Percentiles rank a stretch among this genome's conserved stretches.
Evolutionary conservation across 2,329 filamentous ascomycete species (phyloP).

Genomic region (Neonectria punicea): DNA sequence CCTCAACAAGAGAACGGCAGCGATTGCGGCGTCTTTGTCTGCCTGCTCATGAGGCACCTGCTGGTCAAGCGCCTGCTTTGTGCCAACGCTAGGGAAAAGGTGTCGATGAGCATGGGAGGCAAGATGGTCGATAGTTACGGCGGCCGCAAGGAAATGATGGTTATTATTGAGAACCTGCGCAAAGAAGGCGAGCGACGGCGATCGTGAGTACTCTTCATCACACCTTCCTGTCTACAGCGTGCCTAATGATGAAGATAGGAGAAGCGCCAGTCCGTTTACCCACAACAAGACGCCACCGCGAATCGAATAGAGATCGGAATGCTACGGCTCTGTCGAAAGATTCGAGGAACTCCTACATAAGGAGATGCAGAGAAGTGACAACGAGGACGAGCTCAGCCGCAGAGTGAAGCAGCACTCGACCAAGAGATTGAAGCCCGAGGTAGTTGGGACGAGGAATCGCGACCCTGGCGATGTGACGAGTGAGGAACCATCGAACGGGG

Average conservation of each 20-base stretch:
- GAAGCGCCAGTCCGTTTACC: slow-evolving; percentile 51
- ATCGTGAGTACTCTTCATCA: slow-evolving; percentile 68
- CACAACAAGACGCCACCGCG: slow-evolving; percentile 55
- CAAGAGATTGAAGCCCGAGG: not conserved
- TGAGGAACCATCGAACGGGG: slow-evolving; percentile 28
- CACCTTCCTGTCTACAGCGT: not conserved
- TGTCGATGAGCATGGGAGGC: slow-evolving; percentile 92
- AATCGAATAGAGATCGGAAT: slow-evolving; percentile 54
- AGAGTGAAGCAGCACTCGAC: not conserved
- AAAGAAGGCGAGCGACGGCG: slow-evolving; percentile 87
- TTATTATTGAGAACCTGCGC: slow-evolving; percentile 85
- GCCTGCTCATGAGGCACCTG: slow-evolving; percentile 93
- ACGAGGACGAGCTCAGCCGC: not conserved
- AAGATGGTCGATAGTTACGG: slow-evolving; percentile 83
- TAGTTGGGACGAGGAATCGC: not conserved
- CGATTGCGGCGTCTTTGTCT: slow-evolving; percentile 97
- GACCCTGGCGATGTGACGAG: slow-evolving; percentile 8
- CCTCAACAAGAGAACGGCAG: slow-evolving; percentile 92
- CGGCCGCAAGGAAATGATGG: slow-evolving; percentile 89
- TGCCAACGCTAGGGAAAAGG: slow-evolving; percentile 84
- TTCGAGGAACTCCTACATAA: slow-evolving; percentile 42
- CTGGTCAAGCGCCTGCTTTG: slow-evolving; percentile 83
- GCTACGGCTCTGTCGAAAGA: slow-evolving; percentile 45
- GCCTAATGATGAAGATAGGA: slow-evolving; percentile 43
- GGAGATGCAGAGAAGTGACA: slow-evolving; percentile 12